Evolutionary conservation across 768 basidiomycete genomes (phyloP).

Genomic region (Phaffia tasmanica): DNA sequence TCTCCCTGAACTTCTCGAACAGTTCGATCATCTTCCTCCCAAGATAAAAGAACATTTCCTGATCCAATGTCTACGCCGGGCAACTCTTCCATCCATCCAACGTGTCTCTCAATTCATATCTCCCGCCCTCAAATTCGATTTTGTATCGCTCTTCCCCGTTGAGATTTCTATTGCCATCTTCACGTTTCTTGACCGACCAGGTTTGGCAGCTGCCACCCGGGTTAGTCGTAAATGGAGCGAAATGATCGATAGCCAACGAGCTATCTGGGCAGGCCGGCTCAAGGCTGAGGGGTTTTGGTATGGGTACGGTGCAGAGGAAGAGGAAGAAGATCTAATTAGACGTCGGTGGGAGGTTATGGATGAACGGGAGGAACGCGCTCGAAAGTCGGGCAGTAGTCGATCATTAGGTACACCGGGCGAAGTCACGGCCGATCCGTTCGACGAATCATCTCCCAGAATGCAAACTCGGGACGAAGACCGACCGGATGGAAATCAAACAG

Average conservation of each 20-base stretch:
- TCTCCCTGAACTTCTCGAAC: slow-evolving; percentile 65
- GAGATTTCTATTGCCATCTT: slow-evolving; percentile 85
- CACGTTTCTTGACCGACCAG: slow-evolving; percentile 66
- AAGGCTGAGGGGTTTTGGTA: slow-evolving; percentile 79
- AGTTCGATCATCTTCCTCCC: slow-evolving; percentile 69
- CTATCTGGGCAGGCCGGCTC: slow-evolving; percentile 79
- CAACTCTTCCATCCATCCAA: slow-evolving; percentile 79
- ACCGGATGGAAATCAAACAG: neutral
- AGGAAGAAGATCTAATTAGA: slow-evolving; percentile 62
- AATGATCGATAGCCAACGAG: slow-evolving; percentile 79
- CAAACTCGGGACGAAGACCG: neutral
- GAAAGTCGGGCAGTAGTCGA: slow-evolving; percentile 4
- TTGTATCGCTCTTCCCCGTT: slow-evolving; percentile 77
- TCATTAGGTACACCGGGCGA: no score
- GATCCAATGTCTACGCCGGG: slow-evolving; percentile 80
- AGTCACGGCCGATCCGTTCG: no score
- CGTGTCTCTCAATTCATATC: slow-evolving; percentile 78
- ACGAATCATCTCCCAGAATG: no score
- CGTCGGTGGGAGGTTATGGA: slow-evolving; percentile 37
- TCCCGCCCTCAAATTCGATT: slow-evolving; percentile 86
- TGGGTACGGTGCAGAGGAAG: slow-evolving; percentile 69
- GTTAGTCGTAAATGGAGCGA: slow-evolving; percentile 84
- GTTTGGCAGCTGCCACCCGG: slow-evolving; percentile 73
- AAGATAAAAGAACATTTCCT: slow-evolving; percentile 85
- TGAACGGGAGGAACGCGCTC: slow-evolving; percentile 23